A percentile compares a stretch with the other conserved stretches of the same genome.
Conservation (phyloP, 2,329 filamentous ascomycete species). For the Pseudogymnoascus sp. region DNA sequence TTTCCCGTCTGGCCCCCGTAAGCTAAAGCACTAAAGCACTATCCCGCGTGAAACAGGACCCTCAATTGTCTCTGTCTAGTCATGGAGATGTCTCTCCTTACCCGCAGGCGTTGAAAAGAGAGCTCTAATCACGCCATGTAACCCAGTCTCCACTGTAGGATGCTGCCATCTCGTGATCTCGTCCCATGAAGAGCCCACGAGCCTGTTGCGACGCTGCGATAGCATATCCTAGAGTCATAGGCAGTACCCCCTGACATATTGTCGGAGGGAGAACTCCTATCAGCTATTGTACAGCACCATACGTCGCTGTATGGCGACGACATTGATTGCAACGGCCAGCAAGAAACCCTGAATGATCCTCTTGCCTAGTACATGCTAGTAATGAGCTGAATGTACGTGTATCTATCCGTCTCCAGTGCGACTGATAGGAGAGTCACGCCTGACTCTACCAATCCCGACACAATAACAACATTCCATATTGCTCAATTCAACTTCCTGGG, state of each 20-base stretch:
- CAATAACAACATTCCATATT: neutral
- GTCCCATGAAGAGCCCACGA: constrained; percentile 2
- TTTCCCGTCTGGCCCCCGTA: constrained; percentile 5
- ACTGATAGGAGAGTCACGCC: neutral
- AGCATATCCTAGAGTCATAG: neutral
- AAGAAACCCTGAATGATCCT: neutral
- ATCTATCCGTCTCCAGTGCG: neutral
- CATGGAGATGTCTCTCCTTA: neutral
- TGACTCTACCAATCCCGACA: neutral
- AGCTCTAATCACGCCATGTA: constrained; percentile 1
- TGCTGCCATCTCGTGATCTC: constrained; percentile 2
- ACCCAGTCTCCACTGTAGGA: neutral
- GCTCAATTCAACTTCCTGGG: neutral
- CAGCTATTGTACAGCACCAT: neutral
- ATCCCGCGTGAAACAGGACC: constrained; percentile 6
- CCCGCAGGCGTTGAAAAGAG: constrained; percentile 3
- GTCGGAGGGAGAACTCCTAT: constrained; percentile 5
- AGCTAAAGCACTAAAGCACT: neutral
- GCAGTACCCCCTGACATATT: neutral
- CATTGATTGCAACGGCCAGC: neutral
- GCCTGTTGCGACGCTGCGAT: constrained; percentile 5
- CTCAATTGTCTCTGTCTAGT: neutral
- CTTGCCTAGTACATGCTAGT: neutral
- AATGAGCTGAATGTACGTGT: neutral
- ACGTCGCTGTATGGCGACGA: neutral